A percentile compares a stretch with the other conserved stretches of the same genome.
phyloP scores from a whole-genome alignment of 495 filamentous ascomycete genomes.

The Podospora didyma region DNA sequence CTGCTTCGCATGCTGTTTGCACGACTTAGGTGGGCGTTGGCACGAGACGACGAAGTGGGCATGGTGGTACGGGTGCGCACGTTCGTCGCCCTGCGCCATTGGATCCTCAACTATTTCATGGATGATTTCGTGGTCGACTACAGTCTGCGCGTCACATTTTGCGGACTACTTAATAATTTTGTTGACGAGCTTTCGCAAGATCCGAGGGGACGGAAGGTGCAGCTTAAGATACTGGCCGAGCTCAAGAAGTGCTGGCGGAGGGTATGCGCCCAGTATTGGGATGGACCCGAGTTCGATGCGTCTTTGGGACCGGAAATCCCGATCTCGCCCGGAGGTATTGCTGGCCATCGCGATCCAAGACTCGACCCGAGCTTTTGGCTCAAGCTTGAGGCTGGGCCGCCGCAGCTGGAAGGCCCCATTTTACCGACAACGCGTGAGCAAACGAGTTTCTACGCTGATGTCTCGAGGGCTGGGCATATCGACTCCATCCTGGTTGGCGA shows the following conservation, averaged over 20 bases:
- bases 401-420: slow-evolving; percentile 40
- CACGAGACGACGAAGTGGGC: slow-evolving; percentile 75
- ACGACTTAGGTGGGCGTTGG: slow-evolving; percentile 82
- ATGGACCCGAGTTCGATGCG: slow-evolving; percentile 56
- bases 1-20: slow-evolving; percentile 79
- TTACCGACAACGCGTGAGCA: slow-evolving; percentile 20
- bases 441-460: slow-evolving; percentile 44
- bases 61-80: slow-evolving; percentile 90
- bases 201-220: slow-evolving; percentile 56
- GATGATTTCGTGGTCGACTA: slow-evolving; percentile 92
- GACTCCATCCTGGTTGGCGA: slow-evolving; percentile 37
- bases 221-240: slow-evolving; percentile 87
- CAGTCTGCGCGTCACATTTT: slow-evolving; percentile 74
- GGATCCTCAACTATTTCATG: slow-evolving; percentile 96
- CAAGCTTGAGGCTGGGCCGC: slow-evolving; percentile 31
- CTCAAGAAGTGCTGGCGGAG: slow-evolving; percentile 97
- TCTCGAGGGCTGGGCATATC: slow-evolving; percentile 45
- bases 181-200: slow-evolving; percentile 50
- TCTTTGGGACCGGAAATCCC: slow-evolving; percentile 60
- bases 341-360: slow-evolving; percentile 51
- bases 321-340: slow-evolving; percentile 70
- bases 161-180: slow-evolving; percentile 74
- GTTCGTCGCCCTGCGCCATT: slow-evolving; percentile 94
- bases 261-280: slow-evolving; percentile 86
- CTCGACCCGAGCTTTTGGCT: slow-evolving; percentile 47